Evolutionary conservation across 2,329 filamentous ascomycete species (phyloP), one percentile per base, ranked within the genome.

Genomic region (Fusarium pininemorale): DNA sequence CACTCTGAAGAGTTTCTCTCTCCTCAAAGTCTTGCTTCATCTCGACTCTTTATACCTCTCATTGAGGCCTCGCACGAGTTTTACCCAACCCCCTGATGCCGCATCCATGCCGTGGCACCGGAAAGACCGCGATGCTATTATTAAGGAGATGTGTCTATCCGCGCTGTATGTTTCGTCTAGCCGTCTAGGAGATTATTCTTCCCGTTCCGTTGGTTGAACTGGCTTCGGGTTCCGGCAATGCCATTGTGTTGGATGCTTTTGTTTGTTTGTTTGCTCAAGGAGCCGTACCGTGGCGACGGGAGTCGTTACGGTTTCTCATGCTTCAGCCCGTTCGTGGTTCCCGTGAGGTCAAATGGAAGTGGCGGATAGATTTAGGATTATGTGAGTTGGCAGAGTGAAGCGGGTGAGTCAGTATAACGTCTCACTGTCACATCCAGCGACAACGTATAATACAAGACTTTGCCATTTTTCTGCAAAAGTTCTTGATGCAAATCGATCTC

Each of bases 1-100:
- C 75, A 76, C 68, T 76, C 63, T 66, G 59, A 37, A 12, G 45
- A 35, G 37, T 44, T 10, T 8, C 6, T 47, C 32, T 56, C 37
- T 54, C 54, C 39, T 56, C 45, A 41, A 38, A 38, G 47, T 44
- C 57, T 58, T 66, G 57, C 50, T 65, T 63, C 70, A 56, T 66
- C 62, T 63, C 65, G 35, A 62, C 75, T 78, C 70, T 79, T 76
- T 80, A 77, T 79, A 79, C 70, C 63, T 37, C 48, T 70, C 45
- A 26, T 48, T 41, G 67, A 62, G 68, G 66, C 68, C 68, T 78
- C 69, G 68, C 65, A 76, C 76, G 69, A 74, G 54, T 56, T 62
- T 14, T 12, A 15, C 20, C 13, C 20, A 20, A 41, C 35, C 62
- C 66, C 48, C 64, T 69, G 51, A 41, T 59, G 59, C 67, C 70